phyloP scores from a whole-genome alignment of 2,329 filamentous ascomycete species.

The Diaporthe destruens region DNA sequence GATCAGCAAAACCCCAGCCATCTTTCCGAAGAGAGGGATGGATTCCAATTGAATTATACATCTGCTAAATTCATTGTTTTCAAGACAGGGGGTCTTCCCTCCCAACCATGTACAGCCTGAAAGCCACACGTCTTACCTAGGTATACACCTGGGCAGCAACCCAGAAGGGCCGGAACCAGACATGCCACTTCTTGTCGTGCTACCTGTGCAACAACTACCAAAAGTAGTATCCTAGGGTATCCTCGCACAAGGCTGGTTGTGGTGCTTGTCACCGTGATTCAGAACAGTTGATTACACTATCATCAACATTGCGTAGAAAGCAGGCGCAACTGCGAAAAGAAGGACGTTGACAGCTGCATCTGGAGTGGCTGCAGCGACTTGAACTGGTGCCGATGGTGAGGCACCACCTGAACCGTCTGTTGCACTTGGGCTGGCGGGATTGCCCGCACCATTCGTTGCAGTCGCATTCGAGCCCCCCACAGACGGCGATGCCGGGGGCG shows the following conservation, averaged over 20 bases:
- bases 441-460: background rate
- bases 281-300: background rate
- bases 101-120: background rate
- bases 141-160: no score
- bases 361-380: background rate
- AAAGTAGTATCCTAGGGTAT: no score
- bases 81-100: background rate
- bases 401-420: background rate
- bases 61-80: background rate
- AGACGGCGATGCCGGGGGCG: background rate
- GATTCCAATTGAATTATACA: background rate
- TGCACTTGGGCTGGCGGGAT: background rate
- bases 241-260: no score
- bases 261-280: no score
- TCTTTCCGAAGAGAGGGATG: background rate
- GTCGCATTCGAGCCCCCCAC: conserved; percentile 10
- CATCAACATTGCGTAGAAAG: background rate
- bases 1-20: no score
- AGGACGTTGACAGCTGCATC: background rate
- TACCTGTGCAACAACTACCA: background rate
- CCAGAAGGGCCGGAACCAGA: background rate
- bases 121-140: background rate
- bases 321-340: background rate
- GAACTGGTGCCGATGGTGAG: background rate
- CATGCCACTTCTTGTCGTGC: background rate